phyloP scores from a whole-genome alignment of 2,329 filamentous ascomycete genomes.

The Colletotrichum scovillei region DNA sequence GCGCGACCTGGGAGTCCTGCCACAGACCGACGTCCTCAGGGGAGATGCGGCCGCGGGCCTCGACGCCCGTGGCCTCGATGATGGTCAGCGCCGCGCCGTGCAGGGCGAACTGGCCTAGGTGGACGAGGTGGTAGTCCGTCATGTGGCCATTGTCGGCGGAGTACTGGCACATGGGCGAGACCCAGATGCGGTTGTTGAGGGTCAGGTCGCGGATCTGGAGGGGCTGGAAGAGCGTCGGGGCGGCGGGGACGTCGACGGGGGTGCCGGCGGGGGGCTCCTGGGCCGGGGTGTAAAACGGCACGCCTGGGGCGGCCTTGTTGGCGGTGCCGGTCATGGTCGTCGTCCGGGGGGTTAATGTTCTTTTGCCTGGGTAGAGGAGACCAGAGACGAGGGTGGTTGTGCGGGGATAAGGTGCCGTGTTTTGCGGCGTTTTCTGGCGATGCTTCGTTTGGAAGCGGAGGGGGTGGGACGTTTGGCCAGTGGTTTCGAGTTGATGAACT shows the following conservation, averaged over 20 bases:
- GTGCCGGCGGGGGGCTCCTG: conserved; percentile 64
- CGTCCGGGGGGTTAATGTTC: background rate
- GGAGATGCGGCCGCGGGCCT: conserved; percentile 83
- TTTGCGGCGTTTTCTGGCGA: background rate
- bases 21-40: conserved; percentile 85
- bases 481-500: conserved; percentile 25
- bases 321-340: conserved; percentile 41
- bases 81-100: conserved; percentile 80
- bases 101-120: conserved; percentile 81
- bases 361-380: background rate
- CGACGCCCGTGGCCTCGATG: conserved; percentile 82
- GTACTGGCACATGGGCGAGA: conserved; percentile 73
- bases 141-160: conserved; percentile 72
- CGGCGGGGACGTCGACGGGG: conserved; percentile 50
- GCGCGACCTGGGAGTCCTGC: conserved; percentile 84
- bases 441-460: background rate
- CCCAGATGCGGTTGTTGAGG: conserved; percentile 67
- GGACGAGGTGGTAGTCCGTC: conserved; percentile 85
- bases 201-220: conserved; percentile 64
- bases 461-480: background rate
- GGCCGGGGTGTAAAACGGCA: conserved; percentile 65
- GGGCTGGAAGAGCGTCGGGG: conserved; percentile 68
- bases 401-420: background rate
- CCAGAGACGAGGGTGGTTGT: background rate
- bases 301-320: conserved; percentile 55